A percentile compares a stretch with the other conserved stretches of the same genome.
These are phyloP conservation scores for Phylloporus sp. DNA, from an alignment of 768 basidiomycete genomes.

Conservation along the genomic window DNA sequence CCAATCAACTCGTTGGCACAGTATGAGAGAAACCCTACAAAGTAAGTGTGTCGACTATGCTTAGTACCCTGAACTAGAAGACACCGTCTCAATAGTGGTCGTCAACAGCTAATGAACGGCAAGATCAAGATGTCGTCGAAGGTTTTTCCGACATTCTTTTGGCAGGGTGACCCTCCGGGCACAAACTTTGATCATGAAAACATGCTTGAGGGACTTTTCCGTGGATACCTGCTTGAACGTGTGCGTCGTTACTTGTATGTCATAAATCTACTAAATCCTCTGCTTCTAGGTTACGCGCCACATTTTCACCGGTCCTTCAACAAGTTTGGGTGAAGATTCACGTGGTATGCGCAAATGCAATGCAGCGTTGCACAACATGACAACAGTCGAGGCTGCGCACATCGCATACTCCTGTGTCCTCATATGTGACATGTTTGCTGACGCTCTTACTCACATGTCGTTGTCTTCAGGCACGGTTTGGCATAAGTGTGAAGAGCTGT, in stretches of 20 bases:
- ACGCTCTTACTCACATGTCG: neutral
- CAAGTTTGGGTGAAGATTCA: neutral
- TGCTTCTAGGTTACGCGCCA: neutral
- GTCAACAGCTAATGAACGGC: neutral
- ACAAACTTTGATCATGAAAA: neutral
- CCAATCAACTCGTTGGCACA: neutral
- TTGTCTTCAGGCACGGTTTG: neutral
- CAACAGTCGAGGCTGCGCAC: neutral
- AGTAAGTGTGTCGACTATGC: neutral
- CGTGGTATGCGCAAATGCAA: neutral
- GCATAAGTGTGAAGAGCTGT: neutral
- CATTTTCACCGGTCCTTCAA: neutral
- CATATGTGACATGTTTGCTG: neutral
- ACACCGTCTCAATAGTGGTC: neutral
- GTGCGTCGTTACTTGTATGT: neutral
- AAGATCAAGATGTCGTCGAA: neutral
- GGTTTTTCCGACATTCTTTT: neutral
- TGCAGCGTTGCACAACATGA: neutral
- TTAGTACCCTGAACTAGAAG: neutral
- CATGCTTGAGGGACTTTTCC: neutral
- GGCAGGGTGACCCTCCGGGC: neutral
- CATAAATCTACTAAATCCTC: neutral
- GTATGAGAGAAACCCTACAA: neutral
- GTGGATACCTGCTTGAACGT: neutral
- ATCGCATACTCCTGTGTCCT: neutral